phyloP scores from a whole-genome alignment of 2,329 filamentous ascomycete species.

The Colletotrichum neosansevieriae region DNA sequence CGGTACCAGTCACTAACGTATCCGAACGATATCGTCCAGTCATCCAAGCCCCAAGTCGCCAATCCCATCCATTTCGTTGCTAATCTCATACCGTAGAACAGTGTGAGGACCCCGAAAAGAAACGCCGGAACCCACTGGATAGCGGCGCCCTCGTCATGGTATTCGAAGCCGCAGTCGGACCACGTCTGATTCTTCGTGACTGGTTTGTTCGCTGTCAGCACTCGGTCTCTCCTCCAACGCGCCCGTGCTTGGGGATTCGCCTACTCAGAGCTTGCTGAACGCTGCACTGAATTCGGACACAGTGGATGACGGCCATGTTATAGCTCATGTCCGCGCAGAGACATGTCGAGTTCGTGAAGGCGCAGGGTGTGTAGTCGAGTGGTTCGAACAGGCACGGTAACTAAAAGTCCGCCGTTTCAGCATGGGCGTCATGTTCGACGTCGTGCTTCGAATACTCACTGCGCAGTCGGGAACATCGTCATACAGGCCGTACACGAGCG shows the following conservation, averaged over 20 bases:
- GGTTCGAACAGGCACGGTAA: slow-evolving; percentile 27
- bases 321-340: slow-evolving; percentile 33
- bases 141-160: slow-evolving; percentile 17
- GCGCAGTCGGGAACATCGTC: slow-evolving; percentile 32
- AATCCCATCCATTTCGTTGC: slow-evolving; percentile 17
- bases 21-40: slow-evolving; percentile 27
- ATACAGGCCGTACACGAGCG: slow-evolving; percentile 28
- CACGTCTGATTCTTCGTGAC: slow-evolving; percentile 33
- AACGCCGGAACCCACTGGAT: slow-evolving; percentile 15
- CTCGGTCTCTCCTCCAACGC: too few relatives aligned
- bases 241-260: neutral
- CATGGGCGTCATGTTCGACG: neutral
- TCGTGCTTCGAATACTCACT: slow-evolving; percentile 5
- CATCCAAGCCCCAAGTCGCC: slow-evolving; percentile 30
- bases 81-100: slow-evolving; percentile 7
- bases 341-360: slow-evolving; percentile 20
- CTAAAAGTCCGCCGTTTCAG: neutral
- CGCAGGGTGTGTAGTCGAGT: slow-evolving; percentile 30
- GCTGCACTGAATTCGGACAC: slow-evolving; percentile 31
- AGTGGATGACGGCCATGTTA: slow-evolving; percentile 34
- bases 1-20: neutral
- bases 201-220: neutral
- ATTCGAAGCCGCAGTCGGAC: slow-evolving; percentile 21
- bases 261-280: slow-evolving; percentile 31
- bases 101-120: neutral